phyloP scores from a whole-genome alignment of 1,139 yeast species.

The Taphrina deformans region DNA sequence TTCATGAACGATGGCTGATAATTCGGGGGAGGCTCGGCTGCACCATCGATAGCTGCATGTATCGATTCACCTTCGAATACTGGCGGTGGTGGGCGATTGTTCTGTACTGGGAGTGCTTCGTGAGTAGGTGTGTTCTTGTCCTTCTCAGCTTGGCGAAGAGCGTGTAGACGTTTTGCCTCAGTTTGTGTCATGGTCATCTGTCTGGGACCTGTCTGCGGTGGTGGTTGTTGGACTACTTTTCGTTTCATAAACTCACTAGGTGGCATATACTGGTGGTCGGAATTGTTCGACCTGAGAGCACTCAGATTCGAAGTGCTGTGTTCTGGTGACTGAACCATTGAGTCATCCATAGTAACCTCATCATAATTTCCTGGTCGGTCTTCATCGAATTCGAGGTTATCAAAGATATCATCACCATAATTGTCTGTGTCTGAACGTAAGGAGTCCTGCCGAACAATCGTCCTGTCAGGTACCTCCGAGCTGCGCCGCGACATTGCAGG shows the following conservation, averaged over 20 bases:
- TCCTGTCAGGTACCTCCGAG: not conserved
- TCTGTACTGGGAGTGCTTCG: not conserved
- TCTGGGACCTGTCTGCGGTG: not conserved
- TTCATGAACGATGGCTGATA: conserved; percentile 28
- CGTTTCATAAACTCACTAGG: conserved; percentile 19
- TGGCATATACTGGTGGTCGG: conserved; percentile 6
- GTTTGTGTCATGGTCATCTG: conserved; percentile 22
- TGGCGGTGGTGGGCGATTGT: conserved; percentile 10
- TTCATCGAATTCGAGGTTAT: conserved; percentile 23
- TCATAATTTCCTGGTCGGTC: conserved; percentile 24
- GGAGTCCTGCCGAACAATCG: conserved; percentile 3
- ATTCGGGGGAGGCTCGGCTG: conserved; percentile 13
- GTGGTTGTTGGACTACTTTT: not conserved
- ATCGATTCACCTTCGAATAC: conserved; percentile 4
- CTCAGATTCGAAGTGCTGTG: not conserved
- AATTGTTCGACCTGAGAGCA: not conserved
- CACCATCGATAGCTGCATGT: conserved; percentile 19
- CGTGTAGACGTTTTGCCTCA: conserved; percentile 26
- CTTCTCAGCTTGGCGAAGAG: conserved; percentile 18
- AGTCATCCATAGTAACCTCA: conserved; percentile 18
- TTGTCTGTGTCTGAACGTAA: conserved; percentile 10
- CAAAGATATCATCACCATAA: conserved; percentile 17
- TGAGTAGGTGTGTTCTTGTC: not conserved
- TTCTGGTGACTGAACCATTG: not conserved
- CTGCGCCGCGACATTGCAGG: conserved; percentile 8